Percentiles rank a stretch among this genome's conserved stretches.
phyloP scores from a whole-genome alignment of 768 basidiomycete species.

The Leccinum boreale region DNA sequence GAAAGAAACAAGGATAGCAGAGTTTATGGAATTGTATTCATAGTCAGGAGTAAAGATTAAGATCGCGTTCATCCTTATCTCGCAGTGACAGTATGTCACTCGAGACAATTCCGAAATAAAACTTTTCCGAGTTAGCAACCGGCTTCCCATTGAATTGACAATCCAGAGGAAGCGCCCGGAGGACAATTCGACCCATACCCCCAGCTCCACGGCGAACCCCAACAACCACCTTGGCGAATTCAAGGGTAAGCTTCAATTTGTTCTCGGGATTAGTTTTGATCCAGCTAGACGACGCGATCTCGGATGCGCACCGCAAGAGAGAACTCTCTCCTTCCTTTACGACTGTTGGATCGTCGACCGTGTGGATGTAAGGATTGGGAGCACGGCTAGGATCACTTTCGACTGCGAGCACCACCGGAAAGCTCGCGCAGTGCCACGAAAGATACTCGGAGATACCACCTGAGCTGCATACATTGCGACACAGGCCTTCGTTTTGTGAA shows the following conservation, averaged over 20 bases:
- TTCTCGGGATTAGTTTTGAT: background rate
- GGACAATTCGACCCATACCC: constrained; percentile 5
- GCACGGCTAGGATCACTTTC: constrained; percentile 41
- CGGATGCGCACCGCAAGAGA: constrained; percentile 32
- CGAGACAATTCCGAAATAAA: background rate
- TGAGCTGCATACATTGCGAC: constrained; percentile 15
- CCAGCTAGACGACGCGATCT: background rate
- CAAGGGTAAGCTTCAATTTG: constrained; percentile 43
- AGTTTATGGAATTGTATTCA: background rate
- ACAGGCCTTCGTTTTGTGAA: background rate
- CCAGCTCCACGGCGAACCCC: constrained; percentile 56
- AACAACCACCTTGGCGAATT: constrained; percentile 58
- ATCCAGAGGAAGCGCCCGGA: too few relatives aligned
- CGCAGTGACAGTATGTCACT: background rate
- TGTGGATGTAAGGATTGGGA: constrained; percentile 41
- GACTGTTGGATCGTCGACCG: constrained; percentile 22
- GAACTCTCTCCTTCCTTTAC: constrained; percentile 36
- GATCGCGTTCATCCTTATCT: background rate
- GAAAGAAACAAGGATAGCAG: background rate
- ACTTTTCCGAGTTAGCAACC: background rate
- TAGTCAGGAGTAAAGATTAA: background rate
- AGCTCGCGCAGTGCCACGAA: constrained; percentile 41
- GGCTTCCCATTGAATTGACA: background rate
- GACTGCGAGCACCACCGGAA: constrained; percentile 39
- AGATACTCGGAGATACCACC: constrained; percentile 45